These are phyloP conservation scores for Globisporangium yorkense DNA, from an alignment of 352 stramenopile species.

Conservation along the genomic window DNA sequence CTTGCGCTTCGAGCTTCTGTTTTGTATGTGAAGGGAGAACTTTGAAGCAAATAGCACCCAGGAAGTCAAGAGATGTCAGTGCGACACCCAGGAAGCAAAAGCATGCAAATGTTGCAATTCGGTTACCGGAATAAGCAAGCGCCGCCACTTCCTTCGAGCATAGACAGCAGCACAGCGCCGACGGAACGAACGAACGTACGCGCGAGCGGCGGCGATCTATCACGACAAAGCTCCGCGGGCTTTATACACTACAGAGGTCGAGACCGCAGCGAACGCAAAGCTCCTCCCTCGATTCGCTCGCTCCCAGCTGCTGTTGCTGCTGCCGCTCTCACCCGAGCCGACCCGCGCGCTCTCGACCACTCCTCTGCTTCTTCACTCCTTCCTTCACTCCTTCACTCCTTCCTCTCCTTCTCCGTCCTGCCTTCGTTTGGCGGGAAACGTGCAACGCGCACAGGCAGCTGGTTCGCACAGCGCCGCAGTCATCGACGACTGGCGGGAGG, in stretches of 20 bases:
- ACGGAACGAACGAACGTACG: background rate
- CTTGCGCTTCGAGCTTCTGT: too few species aligned
- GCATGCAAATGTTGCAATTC: too few species aligned
- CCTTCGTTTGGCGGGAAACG: background rate
- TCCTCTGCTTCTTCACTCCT: background rate
- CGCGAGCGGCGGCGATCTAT: background rate
- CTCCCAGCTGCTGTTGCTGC: slow-evolving; percentile 4
- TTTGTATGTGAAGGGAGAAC: background rate
- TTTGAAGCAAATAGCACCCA: too few species aligned
- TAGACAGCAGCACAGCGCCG: too few species aligned
- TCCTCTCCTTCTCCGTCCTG: background rate
- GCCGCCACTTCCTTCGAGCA: too few species aligned
- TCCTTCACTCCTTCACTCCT: slow-evolving; percentile 1
- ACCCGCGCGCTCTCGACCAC: slow-evolving; percentile 6
- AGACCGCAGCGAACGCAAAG: slow-evolving; percentile 20
- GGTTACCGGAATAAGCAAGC: too few species aligned
- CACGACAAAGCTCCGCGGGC: background rate
- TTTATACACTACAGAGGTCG: background rate
- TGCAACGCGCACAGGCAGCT: too few species aligned
- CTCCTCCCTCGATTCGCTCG: slow-evolving; percentile 25
- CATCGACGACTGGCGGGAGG: background rate
- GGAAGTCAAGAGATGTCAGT: too few species aligned
- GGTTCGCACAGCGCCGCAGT: background rate
- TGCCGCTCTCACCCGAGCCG: background rate
- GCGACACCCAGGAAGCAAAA: too few species aligned